phyloP scores from a whole-genome alignment of 306 rosid genomes.

The Gastrolobium bilobum region DNA sequence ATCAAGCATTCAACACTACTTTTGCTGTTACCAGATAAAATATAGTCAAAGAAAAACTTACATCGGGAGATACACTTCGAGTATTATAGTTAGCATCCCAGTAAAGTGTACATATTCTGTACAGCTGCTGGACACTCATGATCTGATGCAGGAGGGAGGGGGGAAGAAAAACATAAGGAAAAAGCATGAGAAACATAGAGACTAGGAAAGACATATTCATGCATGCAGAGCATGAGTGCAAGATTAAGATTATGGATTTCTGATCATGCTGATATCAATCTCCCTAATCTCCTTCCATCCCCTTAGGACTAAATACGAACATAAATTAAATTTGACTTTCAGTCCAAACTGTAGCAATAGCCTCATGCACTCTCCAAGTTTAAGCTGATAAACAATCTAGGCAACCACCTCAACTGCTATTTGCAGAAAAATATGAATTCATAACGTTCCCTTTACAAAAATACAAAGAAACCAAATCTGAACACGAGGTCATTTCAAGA shows the following conservation, averaged over 20 bases:
- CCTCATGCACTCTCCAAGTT: slow-evolving; percentile 36
- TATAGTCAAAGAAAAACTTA: slow-evolving; percentile 50
- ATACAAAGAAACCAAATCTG: slow-evolving; percentile 10
- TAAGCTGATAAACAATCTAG: slow-evolving; percentile 27
- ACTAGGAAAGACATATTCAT: slow-evolving; percentile 17
- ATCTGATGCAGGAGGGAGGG: slow-evolving; percentile 60
- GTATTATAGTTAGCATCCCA: slow-evolving; percentile 98
- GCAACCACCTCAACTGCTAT: slow-evolving; percentile 30
- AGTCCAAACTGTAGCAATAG: slow-evolving; percentile 12
- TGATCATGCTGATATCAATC: slow-evolving; percentile 14
- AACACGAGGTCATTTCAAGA: slow-evolving; percentile 12
- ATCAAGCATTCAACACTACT: slow-evolving; percentile 36
- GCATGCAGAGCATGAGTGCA: slow-evolving; percentile 1
- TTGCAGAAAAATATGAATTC: slow-evolving; percentile 35
- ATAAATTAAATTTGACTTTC: slow-evolving; percentile 23
- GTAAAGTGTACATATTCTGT: slow-evolving; percentile 96
- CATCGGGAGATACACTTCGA: slow-evolving; percentile 94
- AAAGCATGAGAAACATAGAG: slow-evolving; percentile 4
- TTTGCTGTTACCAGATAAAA: slow-evolving; percentile 31
- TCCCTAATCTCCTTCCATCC: slow-evolving; percentile 35
- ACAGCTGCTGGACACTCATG: slow-evolving; percentile 98
- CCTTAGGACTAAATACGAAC: slow-evolving; percentile 31
- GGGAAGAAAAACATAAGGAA: slow-evolving; percentile 26
- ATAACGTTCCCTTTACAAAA: slow-evolving; percentile 17
- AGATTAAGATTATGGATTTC: slow-evolving; percentile 42